Evolutionary conservation across 169 alveolate genomes (phyloP).

Genomic region (Pseudocohnilembus persalinus): DNA sequence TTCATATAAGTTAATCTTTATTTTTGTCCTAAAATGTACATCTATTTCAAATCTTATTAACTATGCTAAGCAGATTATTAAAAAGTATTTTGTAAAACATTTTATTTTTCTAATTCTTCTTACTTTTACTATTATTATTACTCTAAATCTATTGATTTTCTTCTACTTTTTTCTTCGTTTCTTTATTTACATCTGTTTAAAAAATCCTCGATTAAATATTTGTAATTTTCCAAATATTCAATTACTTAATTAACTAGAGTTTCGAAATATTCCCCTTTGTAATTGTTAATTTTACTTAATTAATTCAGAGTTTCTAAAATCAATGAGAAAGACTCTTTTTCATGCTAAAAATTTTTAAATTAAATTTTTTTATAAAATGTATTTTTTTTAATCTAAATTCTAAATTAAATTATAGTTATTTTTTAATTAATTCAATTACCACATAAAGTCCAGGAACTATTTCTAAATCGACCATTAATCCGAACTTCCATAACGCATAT

Average conservation of each 20-base stretch:
- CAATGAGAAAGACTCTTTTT: neutral
- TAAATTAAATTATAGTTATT: too few relatives aligned
- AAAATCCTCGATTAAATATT: neutral
- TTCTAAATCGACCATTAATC: neutral
- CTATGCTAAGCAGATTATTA: neutral
- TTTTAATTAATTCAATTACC: neutral
- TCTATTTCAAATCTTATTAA: neutral
- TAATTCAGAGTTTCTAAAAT: neutral
- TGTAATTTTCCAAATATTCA: neutral
- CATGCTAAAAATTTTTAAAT: too few relatives aligned
- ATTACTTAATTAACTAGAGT: neutral
- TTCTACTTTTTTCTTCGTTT: neutral
- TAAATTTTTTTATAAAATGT: too few relatives aligned
- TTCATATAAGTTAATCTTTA: neutral
- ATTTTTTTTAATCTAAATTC: too few relatives aligned
- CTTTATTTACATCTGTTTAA: neutral
- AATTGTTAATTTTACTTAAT: neutral
- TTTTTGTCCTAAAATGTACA: neutral
- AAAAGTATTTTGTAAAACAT: neutral
- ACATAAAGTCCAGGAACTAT: neutral
- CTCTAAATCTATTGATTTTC: neutral
- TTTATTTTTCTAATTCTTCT: neutral
- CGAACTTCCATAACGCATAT: slow-evolving; percentile 16
- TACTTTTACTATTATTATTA: too few relatives aligned
- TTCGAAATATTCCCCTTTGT: neutral